phyloP scores from a whole-genome alignment of 2,329 filamentous ascomycete genomes.

The Leptographium galeiforme region DNA sequence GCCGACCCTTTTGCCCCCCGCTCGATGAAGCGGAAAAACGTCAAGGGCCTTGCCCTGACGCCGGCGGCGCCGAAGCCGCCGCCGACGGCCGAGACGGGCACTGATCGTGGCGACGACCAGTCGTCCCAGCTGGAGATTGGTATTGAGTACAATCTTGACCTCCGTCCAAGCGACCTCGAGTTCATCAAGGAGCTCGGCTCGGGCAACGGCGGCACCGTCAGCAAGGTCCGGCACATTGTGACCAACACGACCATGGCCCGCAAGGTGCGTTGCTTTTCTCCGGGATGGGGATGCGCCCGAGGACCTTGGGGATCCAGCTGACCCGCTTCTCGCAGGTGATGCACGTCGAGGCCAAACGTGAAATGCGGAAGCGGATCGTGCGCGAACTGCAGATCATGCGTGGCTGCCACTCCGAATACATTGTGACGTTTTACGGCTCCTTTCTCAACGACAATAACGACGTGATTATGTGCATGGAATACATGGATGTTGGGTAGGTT shows the following conservation, averaged over 20 bases:
- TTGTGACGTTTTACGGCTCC: conserved; percentile 94
- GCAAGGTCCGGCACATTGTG: conserved; percentile 89
- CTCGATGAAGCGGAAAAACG: conserved; percentile 98
- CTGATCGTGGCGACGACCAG: conserved; percentile 34
- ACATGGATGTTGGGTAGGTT: conserved; percentile 93
- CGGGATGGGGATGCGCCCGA: background rate
- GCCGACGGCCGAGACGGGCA: conserved; percentile 57
- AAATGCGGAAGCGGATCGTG: conserved; percentile 92
- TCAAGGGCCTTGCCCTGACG: conserved; percentile 80
- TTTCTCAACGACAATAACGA: conserved; percentile 95
- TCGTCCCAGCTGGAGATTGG: conserved; percentile 79
- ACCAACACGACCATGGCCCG: conserved; percentile 95
- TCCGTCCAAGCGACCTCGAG: conserved; percentile 83
- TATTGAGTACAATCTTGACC: conserved; percentile 88
- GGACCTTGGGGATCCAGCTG: background rate
- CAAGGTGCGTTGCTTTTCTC: conserved; percentile 56
- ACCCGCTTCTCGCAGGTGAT: conserved; percentile 56
- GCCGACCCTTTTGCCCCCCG: conserved; percentile 50
- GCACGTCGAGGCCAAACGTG: conserved; percentile 94
- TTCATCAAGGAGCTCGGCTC: conserved; percentile 89
- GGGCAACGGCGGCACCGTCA: conserved; percentile 94
- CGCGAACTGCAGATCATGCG: conserved; percentile 97
- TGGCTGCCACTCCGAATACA: conserved; percentile 91
- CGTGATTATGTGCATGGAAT: conserved; percentile 99
- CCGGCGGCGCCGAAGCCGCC: conserved; percentile 60